Base-by-base conservation (phyloP, 805 yeast genomes). In the Pichia californica region DNA sequence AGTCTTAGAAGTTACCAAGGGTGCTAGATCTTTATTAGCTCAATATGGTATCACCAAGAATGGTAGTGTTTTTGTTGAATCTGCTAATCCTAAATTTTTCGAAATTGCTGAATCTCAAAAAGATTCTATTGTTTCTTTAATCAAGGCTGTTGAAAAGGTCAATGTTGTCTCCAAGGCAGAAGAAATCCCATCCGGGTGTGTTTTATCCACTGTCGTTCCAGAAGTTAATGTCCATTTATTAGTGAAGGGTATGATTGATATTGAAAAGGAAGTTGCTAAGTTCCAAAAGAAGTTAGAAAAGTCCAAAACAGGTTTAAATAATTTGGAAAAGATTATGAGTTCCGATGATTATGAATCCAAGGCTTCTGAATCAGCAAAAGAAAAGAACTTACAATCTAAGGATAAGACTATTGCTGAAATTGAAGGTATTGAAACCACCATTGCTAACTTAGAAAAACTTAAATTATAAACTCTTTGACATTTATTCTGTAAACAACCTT, bases 231-330 rank as follows among this genome's bases (percentile, higher is more conserved):
- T 89, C 18, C 96, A 88, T 57, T 77, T 91, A 26, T 73, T 93
- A 62, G 96, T 91, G 45, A 89, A 88, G 73, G 99, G 98, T 43
- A 89, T 84, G 61, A 81, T 93, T 53, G 97, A 91, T 64, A 76
- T 89, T 54, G 97, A 88, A 57, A 83, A 83, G 44, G 98, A 93
- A 69, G 85, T 93, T 56, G 60, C 71, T 54, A 93, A 91, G 74
- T 93, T 88, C 31, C 64, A 71, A 57, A 79, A 78, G 74, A 91
- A 85, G 70, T 73, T 89, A 56, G 74, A 64, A 47, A 83, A 82
- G 64, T 76, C 82, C 35, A 64, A 68, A 53, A 81, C 77, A 55
- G 67, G 77, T 50, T 74, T 77, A 58, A 73, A 71, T 50, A 74
- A 76, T 57, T 73, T 86, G 48, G 78, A 80, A 52, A 91, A 88